phyloP scores from a whole-genome alignment of 768 basidiomycete genomes.

The Cytidiella melzeri region DNA sequence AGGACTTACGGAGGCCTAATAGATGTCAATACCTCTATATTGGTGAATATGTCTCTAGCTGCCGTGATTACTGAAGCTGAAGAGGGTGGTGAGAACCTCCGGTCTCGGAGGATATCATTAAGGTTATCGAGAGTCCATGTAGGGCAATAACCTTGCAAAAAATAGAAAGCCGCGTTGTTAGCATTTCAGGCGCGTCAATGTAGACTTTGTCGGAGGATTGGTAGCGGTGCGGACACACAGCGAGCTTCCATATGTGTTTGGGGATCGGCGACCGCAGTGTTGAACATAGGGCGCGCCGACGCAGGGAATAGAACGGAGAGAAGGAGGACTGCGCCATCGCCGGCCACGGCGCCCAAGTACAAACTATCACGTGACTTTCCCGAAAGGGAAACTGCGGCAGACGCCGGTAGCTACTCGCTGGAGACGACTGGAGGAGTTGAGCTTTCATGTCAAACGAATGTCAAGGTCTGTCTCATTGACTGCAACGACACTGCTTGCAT shows the following conservation, averaged over 20 bases:
- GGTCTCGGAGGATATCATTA: neutral
- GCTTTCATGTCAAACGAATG: neutral
- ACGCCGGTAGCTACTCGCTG: neutral
- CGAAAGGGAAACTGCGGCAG: neutral
- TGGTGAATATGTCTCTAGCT: neutral
- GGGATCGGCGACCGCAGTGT: neutral
- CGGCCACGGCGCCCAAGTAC: neutral
- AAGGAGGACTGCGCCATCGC: neutral
- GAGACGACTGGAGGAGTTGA: neutral
- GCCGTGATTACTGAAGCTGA: neutral
- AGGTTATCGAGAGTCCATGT: neutral
- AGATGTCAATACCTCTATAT: neutral
- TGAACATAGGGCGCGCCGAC: neutral
- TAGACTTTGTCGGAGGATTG: neutral
- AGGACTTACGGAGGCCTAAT: neutral
- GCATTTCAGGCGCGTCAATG: neutral
- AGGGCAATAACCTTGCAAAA: neutral
- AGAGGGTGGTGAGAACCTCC: neutral
- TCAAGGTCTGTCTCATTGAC: neutral
- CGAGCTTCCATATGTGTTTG: neutral
- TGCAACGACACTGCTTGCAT: neutral
- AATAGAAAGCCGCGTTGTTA: neutral
- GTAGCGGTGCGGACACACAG: neutral
- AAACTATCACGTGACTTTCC: neutral
- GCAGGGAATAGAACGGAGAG: neutral